These are phyloP conservation scores for Rhodamnia rubescens DNA, from an alignment of 345 rosid species.

Conservation along the genomic window DNA sequence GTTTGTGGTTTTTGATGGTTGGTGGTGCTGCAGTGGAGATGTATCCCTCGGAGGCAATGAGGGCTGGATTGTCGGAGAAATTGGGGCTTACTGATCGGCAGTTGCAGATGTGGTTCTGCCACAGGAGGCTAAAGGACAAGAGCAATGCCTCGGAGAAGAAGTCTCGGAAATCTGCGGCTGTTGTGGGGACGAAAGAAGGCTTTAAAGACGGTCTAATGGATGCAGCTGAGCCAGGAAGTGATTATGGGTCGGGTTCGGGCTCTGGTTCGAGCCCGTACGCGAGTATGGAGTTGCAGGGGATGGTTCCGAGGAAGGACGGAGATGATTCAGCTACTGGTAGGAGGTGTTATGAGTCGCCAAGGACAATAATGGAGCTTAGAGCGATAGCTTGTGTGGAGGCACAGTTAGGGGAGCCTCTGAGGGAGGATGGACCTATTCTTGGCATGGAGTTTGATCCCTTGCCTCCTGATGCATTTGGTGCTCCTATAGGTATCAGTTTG, in stretches of 20 bases:
- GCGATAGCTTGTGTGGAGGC: slow-evolving; percentile 91
- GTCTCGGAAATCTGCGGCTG: slow-evolving; percentile 20
- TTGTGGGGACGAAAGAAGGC: slow-evolving; percentile 26
- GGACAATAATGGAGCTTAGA: slow-evolving; percentile 71
- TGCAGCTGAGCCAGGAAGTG: slow-evolving; percentile 42
- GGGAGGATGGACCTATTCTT: slow-evolving; percentile 94
- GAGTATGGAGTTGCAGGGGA: slow-evolving; percentile 34
- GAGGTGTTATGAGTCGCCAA: slow-evolving; percentile 53
- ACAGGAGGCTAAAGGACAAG: slow-evolving; percentile 90
- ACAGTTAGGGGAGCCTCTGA: slow-evolving; percentile 87
- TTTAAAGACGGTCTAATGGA: slow-evolving; percentile 20
- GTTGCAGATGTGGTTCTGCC: slow-evolving; percentile 99
- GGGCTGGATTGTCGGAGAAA: slow-evolving; percentile 66
- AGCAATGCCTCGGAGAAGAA: slow-evolving; percentile 51
- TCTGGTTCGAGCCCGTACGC: slow-evolving; percentile 66
- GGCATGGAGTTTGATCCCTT: slow-evolving; percentile 96
- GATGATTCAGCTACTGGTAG: slow-evolving; percentile 35
- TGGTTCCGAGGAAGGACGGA: slow-evolving; percentile 21
- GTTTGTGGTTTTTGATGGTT: neutral
- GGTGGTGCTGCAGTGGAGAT: slow-evolving; percentile 53
- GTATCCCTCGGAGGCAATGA: slow-evolving; percentile 70
- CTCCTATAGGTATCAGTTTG: slow-evolving; percentile 52
- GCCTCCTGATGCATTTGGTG: slow-evolving; percentile 95
- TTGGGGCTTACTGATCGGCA: slow-evolving; percentile 91
- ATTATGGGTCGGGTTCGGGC: slow-evolving; percentile 56